These are phyloP conservation scores for Acacia confusa DNA, from an alignment of 306 rosid genomes.

Conservation along the genomic window DNA sequence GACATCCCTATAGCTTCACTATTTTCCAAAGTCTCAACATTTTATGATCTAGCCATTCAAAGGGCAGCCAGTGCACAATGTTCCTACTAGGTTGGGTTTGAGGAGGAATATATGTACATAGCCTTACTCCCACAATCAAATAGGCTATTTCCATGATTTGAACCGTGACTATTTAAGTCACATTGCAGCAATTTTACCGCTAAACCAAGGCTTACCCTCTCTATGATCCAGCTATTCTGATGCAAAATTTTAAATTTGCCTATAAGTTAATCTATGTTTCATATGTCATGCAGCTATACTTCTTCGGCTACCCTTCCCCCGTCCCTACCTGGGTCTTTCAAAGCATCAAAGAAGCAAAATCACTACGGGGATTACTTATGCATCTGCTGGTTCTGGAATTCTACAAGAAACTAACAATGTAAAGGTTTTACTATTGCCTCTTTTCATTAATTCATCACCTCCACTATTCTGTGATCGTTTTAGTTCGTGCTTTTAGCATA, in stretches of 20 bases:
- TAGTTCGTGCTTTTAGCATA: not conserved
- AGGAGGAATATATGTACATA: accelerated
- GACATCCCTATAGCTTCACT: not conserved
- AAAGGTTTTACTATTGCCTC: not conserved
- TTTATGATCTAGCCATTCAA: not conserved
- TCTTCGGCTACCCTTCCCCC: constrained; percentile 37
- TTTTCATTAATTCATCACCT: not conserved
- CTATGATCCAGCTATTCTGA: not conserved
- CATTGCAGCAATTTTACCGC: accelerated
- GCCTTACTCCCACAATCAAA: no score
- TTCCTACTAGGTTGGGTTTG: no score
- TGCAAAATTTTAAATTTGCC: not conserved
- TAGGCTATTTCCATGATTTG: no score
- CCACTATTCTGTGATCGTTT: not conserved
- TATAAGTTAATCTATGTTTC: not conserved
- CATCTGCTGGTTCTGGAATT: constrained; percentile 39
- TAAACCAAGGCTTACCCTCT: no score
- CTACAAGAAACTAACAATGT: constrained; percentile 32
- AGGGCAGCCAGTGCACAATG: no score
- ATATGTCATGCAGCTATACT: constrained; percentile 28
- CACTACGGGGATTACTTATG: constrained; percentile 39
- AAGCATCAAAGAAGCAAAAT: constrained; percentile 28
- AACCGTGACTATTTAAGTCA: no score
- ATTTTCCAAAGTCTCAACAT: not conserved
- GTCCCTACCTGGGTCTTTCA: constrained; percentile 41